These are phyloP conservation scores for Termitomyces sp. DNA, from an alignment of 768 basidiomycete species.

Conservation along the genomic window DNA sequence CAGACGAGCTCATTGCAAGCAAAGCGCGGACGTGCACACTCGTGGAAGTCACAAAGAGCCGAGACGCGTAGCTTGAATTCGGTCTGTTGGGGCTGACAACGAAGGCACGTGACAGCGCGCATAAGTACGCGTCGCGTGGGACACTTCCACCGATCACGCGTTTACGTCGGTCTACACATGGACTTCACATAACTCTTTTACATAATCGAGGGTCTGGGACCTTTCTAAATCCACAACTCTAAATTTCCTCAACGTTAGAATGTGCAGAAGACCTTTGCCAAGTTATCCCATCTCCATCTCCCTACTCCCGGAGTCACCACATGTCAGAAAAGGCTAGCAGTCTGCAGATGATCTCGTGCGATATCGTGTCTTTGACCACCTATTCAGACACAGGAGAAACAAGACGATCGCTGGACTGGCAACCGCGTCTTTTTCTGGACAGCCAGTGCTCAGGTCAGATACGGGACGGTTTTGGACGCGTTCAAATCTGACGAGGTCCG, in stretches of 20 bases:
- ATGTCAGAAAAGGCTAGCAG: conserved; percentile 4
- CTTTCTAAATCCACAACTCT: neutral
- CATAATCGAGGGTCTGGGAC: conserved; percentile 6
- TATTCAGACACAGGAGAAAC: neutral
- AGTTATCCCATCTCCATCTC: too few relatives aligned
- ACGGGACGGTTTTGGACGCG: conserved; percentile 17
- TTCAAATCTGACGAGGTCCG: conserved; percentile 15
- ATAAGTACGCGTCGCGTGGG: neutral
- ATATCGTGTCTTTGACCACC: neutral
- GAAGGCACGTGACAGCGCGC: conserved; percentile 8
- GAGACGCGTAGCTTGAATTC: conserved; percentile 1
- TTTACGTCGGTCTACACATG: neutral
- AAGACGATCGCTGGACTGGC: conserved; percentile 14
- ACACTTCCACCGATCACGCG: neutral
- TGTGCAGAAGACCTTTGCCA: neutral
- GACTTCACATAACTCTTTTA: conserved; percentile 1
- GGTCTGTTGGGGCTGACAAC: neutral
- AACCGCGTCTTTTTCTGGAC: conserved; percentile 20
- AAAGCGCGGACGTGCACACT: neutral
- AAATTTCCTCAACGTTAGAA: neutral
- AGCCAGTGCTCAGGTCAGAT: conserved; percentile 14
- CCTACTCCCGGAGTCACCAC: neutral
- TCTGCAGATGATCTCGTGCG: neutral
- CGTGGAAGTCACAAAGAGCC: neutral
- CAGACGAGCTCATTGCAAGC: conserved; percentile 64